Evolutionary conservation across 768 basidiomycete species (phyloP).

Genomic region (Lentinula aciculospora): DNA sequence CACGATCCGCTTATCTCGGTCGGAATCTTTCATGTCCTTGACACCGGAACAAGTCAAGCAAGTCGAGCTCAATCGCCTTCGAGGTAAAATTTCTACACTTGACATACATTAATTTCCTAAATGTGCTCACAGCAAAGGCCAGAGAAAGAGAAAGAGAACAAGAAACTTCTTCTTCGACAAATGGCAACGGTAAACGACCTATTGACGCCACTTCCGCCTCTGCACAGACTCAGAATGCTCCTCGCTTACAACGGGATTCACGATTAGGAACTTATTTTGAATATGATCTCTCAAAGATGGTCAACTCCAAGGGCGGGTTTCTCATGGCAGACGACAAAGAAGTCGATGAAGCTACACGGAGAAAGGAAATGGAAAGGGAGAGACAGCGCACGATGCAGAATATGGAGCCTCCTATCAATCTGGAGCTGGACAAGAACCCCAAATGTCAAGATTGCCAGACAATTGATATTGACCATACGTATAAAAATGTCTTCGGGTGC

Average conservation of each 20-base stretch:
- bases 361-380: constrained; percentile 81
- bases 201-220: constrained; percentile 50
- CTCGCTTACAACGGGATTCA: constrained; percentile 63
- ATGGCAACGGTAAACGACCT: constrained; percentile 74
- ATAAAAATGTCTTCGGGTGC: constrained; percentile 76
- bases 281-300: constrained; percentile 95
- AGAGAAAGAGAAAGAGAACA: constrained; percentile 64
- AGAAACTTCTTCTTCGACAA: constrained; percentile 43
- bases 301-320: constrained; percentile 95
- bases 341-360: constrained; percentile 64
- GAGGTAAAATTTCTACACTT: constrained; percentile 37
- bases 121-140: constrained; percentile 55
- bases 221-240: constrained; percentile 56
- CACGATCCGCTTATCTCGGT: neutral
- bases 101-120: neutral
- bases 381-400: constrained; percentile 70
- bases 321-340: constrained; percentile 85
- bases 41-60: constrained; percentile 68
- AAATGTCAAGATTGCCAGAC: constrained; percentile 83
- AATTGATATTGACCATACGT: constrained; percentile 84
- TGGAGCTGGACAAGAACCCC: constrained; percentile 71
- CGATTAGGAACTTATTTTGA: constrained; percentile 91
- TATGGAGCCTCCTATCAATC: constrained; percentile 69
- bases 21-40: constrained; percentile 13
- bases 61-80: constrained; percentile 75